Conservation (phyloP, 2,329 filamentous ascomycete genomes). For the Aspergillus udagawae region DNA sequence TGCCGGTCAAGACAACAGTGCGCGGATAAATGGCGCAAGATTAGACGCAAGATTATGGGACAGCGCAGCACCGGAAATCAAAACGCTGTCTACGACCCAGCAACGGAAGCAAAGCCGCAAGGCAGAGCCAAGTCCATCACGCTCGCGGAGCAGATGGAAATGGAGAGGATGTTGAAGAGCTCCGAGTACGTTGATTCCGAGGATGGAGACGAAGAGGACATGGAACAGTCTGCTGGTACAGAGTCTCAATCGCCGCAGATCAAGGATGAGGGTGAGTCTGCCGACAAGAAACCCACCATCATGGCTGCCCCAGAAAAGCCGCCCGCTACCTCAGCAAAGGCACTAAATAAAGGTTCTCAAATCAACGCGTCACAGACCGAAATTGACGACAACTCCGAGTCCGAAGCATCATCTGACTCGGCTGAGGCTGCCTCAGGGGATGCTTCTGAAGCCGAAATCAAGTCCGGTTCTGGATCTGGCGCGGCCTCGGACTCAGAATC, state of each 20-base stretch:
- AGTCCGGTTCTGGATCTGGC: background rate
- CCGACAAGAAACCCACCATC: background rate
- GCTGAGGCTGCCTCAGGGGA: background rate
- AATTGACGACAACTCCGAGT: background rate
- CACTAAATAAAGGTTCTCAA: background rate
- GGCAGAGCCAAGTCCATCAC: constrained; percentile 1
- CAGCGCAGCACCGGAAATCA: constrained; percentile 19
- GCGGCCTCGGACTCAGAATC: background rate
- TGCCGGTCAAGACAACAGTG: constrained; percentile 37
- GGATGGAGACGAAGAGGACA: background rate
- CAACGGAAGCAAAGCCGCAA: constrained; percentile 1
- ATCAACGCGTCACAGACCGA: background rate
- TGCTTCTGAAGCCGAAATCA: background rate
- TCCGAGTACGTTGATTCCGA: constrained; percentile 10
- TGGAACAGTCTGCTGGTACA: background rate
- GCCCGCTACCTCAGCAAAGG: background rate
- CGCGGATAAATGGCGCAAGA: constrained; percentile 38
- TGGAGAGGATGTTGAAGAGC: constrained; percentile 3
- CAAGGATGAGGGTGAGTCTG: background rate
- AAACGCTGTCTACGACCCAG: constrained; percentile 24
- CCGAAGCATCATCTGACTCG: background rate
- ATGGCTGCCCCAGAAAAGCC: background rate
- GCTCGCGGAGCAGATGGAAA: background rate
- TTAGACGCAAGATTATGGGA: constrained; percentile 18
- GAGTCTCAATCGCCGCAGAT: background rate